Percentiles rank a stretch among this genome's conserved stretches.
phyloP scores from a whole-genome alignment of 2,329 filamentous ascomycete genomes.

The Scedosporium dehoogii region DNA sequence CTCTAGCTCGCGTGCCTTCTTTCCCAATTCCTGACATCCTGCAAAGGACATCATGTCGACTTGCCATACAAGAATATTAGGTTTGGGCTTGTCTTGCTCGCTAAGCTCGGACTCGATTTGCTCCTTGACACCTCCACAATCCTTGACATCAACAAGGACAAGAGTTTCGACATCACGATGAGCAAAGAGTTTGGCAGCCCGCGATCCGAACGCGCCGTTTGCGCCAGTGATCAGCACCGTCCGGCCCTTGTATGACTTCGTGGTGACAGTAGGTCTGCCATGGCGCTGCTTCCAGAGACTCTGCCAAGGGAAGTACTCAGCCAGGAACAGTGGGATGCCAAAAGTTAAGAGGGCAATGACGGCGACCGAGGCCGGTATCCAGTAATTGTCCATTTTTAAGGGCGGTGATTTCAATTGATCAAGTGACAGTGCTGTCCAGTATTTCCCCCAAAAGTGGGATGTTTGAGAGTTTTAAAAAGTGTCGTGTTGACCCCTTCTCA shows the following conservation, averaged over 20 bases:
- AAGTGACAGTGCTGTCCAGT: no score
- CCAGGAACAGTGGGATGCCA: slow-evolving; percentile 20
- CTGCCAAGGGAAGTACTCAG: slow-evolving; percentile 25
- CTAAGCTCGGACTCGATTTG: slow-evolving; percentile 22
- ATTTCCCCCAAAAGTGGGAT: no score
- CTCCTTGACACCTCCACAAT: slow-evolving; percentile 20
- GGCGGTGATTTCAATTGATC: background rate
- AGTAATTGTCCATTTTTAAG: slow-evolving; percentile 9
- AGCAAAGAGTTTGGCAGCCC: slow-evolving; percentile 25
- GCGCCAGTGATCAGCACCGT: slow-evolving; percentile 25
- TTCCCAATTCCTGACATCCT: slow-evolving; percentile 21
- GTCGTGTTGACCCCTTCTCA: no score
- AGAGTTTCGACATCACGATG: slow-evolving; percentile 22
- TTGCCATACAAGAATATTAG: slow-evolving; percentile 25
- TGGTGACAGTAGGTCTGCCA: slow-evolving; percentile 21
- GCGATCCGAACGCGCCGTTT: slow-evolving; percentile 25
- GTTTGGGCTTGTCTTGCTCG: slow-evolving; percentile 14
- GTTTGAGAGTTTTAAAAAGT: no score
- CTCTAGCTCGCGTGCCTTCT: slow-evolving; percentile 17
- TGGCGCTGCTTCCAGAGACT: slow-evolving; percentile 21
- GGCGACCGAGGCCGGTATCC: slow-evolving; percentile 8
- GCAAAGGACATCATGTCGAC: slow-evolving; percentile 26
- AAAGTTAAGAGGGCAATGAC: slow-evolving; percentile 17
- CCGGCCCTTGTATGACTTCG: slow-evolving; percentile 24
- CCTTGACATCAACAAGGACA: slow-evolving; percentile 24